phyloP scores from a whole-genome alignment of 2,329 filamentous ascomycete species.

The Neofusicoccum kwambonambiense region DNA sequence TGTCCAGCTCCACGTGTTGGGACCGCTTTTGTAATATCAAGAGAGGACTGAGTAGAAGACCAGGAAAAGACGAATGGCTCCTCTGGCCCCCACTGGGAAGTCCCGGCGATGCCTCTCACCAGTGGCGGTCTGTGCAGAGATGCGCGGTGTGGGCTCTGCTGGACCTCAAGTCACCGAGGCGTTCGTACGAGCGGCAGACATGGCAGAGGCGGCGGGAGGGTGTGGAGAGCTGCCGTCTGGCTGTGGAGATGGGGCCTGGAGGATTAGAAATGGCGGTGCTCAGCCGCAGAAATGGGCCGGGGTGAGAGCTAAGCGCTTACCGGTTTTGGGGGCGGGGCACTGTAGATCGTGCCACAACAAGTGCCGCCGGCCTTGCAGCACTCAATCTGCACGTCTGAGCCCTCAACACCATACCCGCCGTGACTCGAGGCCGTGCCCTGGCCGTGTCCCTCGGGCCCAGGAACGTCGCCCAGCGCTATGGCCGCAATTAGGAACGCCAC shows the following conservation, averaged over 20 bases:
- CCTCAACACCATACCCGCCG: too few relatives aligned
- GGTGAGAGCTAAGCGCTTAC: neutral
- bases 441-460: neutral
- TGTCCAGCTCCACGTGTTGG: too few relatives aligned
- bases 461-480: slow-evolving; percentile 6
- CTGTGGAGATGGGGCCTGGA: neutral
- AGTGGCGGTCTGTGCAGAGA: neutral
- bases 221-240: neutral
- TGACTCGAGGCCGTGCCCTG: too few relatives aligned
- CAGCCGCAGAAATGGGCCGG: neutral
- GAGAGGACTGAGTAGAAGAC: too few relatives aligned
- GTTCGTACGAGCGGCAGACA: neutral
- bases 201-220: too few relatives aligned
- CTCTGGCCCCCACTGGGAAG: neutral
- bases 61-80: neutral
- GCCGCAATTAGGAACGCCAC: slow-evolving; percentile 31
- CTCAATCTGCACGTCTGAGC: neutral
- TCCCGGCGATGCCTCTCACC: neutral
- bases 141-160: neutral
- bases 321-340: neutral
- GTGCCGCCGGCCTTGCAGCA: neutral
- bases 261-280: slow-evolving; percentile 1
- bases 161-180: neutral
- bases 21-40: too few relatives aligned
- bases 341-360: neutral